Percentiles rank a stretch among this genome's conserved stretches.
phyloP scores from a whole-genome alignment of 129 eudicot genomes.

The Flaveria trinervia region DNA sequence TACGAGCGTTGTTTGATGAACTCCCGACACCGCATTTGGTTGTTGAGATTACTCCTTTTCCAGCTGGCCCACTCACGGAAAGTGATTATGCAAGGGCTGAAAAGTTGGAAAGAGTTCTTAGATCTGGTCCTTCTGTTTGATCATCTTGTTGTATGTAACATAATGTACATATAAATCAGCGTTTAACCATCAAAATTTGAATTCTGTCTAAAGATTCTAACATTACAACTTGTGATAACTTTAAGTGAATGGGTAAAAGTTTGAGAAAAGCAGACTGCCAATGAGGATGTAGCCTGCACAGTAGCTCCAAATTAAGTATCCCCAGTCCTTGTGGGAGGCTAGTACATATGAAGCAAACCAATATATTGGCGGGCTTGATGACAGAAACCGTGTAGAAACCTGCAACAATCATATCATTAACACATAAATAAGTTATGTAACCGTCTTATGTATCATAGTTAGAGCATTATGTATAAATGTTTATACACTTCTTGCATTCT shows the following conservation, averaged over 20 bases:
- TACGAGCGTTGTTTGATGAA: constrained; percentile 82
- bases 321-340: constrained; percentile 60
- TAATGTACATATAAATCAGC: constrained; percentile 35
- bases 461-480: background rate
- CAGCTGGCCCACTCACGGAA: constrained; percentile 83
- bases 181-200: constrained; percentile 26
- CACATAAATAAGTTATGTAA: background rate
- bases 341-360: constrained; percentile 78
- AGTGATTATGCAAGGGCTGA: constrained; percentile 84
- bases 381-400: constrained; percentile 92
- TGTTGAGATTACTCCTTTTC: constrained; percentile 87
- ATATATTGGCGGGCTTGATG: constrained; percentile 80
- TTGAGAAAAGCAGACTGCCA: constrained; percentile 89
- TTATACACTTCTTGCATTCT: too few relatives aligned
- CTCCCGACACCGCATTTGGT: constrained; percentile 85
- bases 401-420: constrained; percentile 32
- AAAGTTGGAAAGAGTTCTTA: constrained; percentile 84
- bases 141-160: constrained; percentile 21
- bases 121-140: constrained; percentile 84
- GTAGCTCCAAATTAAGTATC: constrained; percentile 69
- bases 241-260: constrained; percentile 94
- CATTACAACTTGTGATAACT: constrained; percentile 3
- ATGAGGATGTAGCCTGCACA: constrained; percentile 75
- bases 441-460: background rate
- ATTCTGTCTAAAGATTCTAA: background rate